Conservation (phyloP, 1,284 basidiomycete species). For the Cryptococcus maquisensis region DNA sequence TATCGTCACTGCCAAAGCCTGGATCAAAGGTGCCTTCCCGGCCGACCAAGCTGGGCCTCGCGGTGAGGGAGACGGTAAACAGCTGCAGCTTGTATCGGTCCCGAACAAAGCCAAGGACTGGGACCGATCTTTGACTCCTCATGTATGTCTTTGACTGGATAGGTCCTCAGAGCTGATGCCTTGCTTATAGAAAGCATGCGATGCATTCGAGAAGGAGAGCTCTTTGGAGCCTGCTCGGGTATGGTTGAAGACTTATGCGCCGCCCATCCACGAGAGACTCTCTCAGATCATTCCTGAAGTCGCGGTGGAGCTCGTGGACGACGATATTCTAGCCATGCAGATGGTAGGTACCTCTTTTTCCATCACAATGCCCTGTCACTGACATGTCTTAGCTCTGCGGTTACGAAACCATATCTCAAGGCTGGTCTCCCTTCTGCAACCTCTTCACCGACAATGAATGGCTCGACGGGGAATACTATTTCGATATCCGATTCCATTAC, state of each 20-base stretch:
- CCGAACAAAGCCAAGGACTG: constrained; percentile 49
- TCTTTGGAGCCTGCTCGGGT: constrained; percentile 45
- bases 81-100: constrained; percentile 48
- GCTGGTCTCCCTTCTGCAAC: constrained; percentile 44
- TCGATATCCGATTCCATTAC: constrained; percentile 47
- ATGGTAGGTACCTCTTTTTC: constrained; percentile 37
- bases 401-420: constrained; percentile 48
- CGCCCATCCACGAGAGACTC: constrained; percentile 35
- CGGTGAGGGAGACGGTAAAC: constrained; percentile 48
- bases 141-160: constrained; percentile 28
- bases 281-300: constrained; percentile 25
- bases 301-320: constrained; percentile 34
- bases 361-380: neutral
- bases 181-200: constrained; percentile 46
- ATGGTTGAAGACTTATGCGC: constrained; percentile 46
- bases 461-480: constrained; percentile 47
- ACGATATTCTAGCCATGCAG: constrained; percentile 48
- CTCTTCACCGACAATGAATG: constrained; percentile 47
- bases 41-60: constrained; percentile 44
- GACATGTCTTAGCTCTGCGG: constrained; percentile 38
- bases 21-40: constrained; percentile 50
- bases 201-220: constrained; percentile 47
- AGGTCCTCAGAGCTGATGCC: neutral
- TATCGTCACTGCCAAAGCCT: constrained; percentile 47
- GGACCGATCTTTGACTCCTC: constrained; percentile 48